These are phyloP conservation scores for Angomonas desouzai DNA, from an alignment of 208 protist genomes.

Conservation along the genomic window DNA sequence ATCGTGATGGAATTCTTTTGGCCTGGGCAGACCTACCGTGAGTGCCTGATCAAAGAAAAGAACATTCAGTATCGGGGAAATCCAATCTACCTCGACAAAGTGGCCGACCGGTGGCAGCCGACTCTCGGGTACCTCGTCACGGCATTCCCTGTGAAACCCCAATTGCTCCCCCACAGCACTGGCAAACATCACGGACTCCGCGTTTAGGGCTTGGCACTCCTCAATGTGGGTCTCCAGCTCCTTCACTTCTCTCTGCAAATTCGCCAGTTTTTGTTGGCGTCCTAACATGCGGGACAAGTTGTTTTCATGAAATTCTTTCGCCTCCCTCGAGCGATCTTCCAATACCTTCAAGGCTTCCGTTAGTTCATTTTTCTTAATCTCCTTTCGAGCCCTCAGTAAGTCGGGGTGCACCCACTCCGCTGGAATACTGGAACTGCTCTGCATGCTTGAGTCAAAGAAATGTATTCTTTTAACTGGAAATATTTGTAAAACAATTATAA, in stretches of 20 bases:
- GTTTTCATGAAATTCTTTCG: not conserved
- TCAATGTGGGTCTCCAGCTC: constrained; percentile 11
- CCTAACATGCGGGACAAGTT: no score
- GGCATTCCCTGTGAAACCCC: not conserved
- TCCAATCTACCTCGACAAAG: constrained; percentile 6
- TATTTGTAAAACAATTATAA: no score
- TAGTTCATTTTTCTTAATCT: constrained; percentile 14
- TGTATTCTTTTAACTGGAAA: no score
- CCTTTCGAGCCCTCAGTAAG: constrained; percentile 33
- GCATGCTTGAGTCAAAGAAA: not conserved
- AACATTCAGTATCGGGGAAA: not conserved
- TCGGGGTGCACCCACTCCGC: constrained; percentile 67
- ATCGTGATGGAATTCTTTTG: not conserved
- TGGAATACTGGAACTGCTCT: constrained; percentile 17
- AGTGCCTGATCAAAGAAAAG: not conserved
- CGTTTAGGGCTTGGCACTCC: not conserved
- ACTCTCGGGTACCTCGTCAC: not conserved
- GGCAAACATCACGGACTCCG: not conserved
- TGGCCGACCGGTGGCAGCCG: not conserved
- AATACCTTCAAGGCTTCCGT: not conserved
- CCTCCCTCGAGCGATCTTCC: not conserved
- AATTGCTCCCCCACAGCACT: not conserved
- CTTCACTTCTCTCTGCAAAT: constrained; percentile 16
- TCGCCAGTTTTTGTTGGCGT: no score
- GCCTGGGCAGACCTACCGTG: not conserved